These are phyloP conservation scores for Scheffersomyces segobiensis DNA, from an alignment of 1,139 yeast genomes.

Conservation along the genomic window DNA sequence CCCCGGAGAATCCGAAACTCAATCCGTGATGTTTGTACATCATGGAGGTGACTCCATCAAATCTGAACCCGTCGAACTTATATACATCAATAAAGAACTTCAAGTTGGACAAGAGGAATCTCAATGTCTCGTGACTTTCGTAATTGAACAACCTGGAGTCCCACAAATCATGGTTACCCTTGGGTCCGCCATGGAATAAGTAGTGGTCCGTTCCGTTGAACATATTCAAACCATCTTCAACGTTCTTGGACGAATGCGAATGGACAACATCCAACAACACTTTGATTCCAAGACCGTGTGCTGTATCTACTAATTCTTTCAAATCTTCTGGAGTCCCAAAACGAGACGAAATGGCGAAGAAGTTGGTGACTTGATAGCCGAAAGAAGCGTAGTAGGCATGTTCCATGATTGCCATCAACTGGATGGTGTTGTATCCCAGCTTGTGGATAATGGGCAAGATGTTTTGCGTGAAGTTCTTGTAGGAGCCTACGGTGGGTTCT, in stretches of 20 bases:
- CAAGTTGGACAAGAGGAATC: conserved; percentile 85
- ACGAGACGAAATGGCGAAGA: conserved; percentile 86
- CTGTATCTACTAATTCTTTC: conserved; percentile 86
- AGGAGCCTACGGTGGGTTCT: conserved; percentile 80
- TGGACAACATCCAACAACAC: conserved; percentile 92
- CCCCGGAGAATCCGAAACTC: conserved; percentile 87
- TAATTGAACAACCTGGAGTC: conserved; percentile 92
- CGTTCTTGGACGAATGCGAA: conserved; percentile 94
- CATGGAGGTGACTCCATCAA: conserved; percentile 97
- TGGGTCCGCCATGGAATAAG: conserved; percentile 84
- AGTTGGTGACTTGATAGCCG: conserved; percentile 93
- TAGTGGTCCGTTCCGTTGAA: conserved; percentile 97
- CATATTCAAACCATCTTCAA: conserved; percentile 87
- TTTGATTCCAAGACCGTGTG: conserved; percentile 83
- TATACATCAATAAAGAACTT: conserved; percentile 82
- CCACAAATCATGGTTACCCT: conserved; percentile 91
- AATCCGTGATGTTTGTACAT: conserved; percentile 89
- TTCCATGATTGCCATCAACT: conserved; percentile 97
- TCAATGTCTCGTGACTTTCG: conserved; percentile 83
- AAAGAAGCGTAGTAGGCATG: conserved; percentile 98
- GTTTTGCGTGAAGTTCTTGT: conserved; percentile 77
- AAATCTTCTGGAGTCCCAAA: conserved; percentile 94
- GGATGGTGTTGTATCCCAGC: conserved; percentile 90
- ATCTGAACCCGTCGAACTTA: conserved; percentile 91
- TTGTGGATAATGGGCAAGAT: conserved; percentile 81